phyloP scores from a whole-genome alignment of 2,329 filamentous ascomycete species.

The Penicillium corylophilum region DNA sequence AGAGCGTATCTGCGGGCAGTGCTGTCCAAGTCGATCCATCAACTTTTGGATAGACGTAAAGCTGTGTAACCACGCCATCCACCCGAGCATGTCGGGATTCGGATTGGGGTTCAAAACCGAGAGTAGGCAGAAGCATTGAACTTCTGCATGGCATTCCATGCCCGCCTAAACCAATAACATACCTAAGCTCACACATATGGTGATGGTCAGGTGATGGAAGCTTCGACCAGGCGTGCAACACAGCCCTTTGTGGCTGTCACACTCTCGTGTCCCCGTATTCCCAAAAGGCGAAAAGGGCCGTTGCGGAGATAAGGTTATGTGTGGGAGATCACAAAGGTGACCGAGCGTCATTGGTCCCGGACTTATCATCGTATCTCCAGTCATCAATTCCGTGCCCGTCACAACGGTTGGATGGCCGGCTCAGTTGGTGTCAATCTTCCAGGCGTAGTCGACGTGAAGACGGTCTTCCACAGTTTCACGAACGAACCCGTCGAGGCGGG shows the following conservation, averaged over 20 bases:
- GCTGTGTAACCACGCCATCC: background rate
- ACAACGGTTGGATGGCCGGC: background rate
- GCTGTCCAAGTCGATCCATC: background rate
- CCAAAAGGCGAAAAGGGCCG: background rate
- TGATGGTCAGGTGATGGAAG: constrained; percentile 14
- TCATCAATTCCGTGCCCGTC: background rate
- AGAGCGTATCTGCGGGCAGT: background rate
- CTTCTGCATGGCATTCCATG: background rate
- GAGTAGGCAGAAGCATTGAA: background rate
- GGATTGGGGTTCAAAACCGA: background rate
- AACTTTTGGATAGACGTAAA: background rate
- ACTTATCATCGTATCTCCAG: background rate
- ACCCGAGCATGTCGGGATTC: background rate
- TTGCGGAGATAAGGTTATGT: background rate
- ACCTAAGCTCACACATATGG: constrained; percentile 8
- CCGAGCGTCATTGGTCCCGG: background rate
- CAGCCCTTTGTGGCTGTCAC: background rate
- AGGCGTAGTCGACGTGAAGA: constrained; percentile 42
- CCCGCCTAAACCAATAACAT: background rate
- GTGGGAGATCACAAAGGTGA: background rate
- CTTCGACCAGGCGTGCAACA: constrained; percentile 4
- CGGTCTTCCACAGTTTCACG: constrained; percentile 62
- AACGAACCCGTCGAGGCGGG: constrained; percentile 59
- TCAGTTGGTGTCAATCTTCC: constrained; percentile 41
- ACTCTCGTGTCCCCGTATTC: background rate